These are phyloP conservation scores for Kluyveromyces sp. DNA, from an alignment of 1,139 yeast genomes.

Conservation along the genomic window DNA sequence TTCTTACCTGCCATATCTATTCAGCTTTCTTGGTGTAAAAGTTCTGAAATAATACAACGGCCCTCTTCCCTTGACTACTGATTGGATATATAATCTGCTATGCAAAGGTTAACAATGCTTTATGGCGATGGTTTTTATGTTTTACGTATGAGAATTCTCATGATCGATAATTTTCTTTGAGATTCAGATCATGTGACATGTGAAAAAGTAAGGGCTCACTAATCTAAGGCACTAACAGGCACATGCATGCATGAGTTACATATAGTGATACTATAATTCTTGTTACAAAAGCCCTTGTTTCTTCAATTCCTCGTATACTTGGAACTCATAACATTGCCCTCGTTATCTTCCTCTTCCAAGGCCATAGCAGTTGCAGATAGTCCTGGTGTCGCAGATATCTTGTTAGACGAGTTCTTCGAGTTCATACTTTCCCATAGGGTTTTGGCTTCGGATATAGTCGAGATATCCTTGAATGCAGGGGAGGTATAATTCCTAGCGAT, in stretches of 20 bases:
- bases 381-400: no score
- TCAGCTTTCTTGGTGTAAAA: no score
- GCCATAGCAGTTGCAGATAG: conserved; percentile 35
- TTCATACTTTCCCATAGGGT: conserved; percentile 46
- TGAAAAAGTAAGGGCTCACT: not conserved
- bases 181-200: not conserved
- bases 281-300: conserved; percentile 63
- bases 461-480: conserved; percentile 55
- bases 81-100: no score
- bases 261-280: no score
- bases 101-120: no score
- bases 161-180: not conserved
- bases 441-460: conserved; percentile 60
- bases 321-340: conserved; percentile 88
- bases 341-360: conserved; percentile 81
- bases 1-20: no score
- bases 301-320: conserved; percentile 75
- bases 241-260: no score
- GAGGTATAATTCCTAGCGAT: conserved; percentile 60
- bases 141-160: not conserved
- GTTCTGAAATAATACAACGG: no score
- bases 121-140: no score
- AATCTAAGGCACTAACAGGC: not conserved
- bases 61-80: no score
- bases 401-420: conserved; percentile 21